phyloP scores from a whole-genome alignment of 2,329 filamentous ascomycete genomes.

The Colletotrichum tofieldiae region DNA sequence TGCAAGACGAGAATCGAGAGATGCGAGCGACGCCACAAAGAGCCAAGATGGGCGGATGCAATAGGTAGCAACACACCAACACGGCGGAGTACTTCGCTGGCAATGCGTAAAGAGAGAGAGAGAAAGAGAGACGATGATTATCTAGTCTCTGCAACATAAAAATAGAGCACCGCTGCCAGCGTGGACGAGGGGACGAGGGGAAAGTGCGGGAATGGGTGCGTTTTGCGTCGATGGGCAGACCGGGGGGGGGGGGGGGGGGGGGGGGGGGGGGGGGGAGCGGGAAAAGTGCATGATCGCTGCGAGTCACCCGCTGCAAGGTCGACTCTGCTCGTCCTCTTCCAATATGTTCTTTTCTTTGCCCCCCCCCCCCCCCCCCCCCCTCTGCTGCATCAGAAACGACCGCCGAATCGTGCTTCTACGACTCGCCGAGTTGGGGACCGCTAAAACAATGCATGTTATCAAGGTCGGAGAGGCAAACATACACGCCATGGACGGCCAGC shows the following conservation, averaged over 20 bases:
- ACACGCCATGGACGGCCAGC: neutral
- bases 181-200: neutral
- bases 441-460: neutral
- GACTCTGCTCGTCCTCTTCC: neutral
- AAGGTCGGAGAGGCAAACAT: neutral
- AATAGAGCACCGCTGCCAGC: neutral
- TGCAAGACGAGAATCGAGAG: slow-evolving; percentile 15
- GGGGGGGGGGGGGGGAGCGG: neutral
- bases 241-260: neutral
- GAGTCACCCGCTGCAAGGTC: slow-evolving; percentile 5
- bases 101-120: too few species aligned
- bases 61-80: neutral
- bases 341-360: neutral
- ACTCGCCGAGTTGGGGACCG: neutral
- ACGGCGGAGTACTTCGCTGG: neutral
- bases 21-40: slow-evolving; percentile 4
- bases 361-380: too few species aligned
- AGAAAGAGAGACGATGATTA: neutral
- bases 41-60: slow-evolving; percentile 2
- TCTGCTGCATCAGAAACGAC: neutral
- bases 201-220: neutral
- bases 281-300: slow-evolving; percentile 15
- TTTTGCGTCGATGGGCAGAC: neutral
- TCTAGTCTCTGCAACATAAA: neutral
- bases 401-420: neutral